phyloP scores from a whole-genome alignment of 495 filamentous ascomycete genomes.

The Parmelia sp. region DNA sequence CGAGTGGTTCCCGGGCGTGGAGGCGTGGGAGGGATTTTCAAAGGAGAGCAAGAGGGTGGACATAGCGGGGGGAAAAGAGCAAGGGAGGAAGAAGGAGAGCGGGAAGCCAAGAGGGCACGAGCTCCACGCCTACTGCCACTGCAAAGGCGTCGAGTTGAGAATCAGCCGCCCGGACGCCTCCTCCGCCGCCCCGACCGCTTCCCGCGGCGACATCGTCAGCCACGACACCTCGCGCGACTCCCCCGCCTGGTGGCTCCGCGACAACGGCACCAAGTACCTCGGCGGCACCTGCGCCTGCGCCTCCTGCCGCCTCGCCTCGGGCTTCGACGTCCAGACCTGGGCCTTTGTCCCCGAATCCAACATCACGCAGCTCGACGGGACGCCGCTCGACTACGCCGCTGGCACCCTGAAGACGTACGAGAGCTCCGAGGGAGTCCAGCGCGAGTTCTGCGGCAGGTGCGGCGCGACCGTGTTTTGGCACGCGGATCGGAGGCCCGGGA shows the following conservation, averaged over 20 bases:
- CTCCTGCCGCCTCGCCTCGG: constrained; percentile 44
- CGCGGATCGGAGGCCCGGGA: constrained; percentile 34
- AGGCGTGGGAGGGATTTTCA: constrained; percentile 23
- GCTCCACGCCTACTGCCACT: constrained; percentile 43
- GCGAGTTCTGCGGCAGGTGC: constrained; percentile 49
- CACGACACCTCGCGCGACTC: constrained; percentile 28
- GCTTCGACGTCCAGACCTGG: constrained; percentile 45
- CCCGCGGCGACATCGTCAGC: constrained; percentile 17
- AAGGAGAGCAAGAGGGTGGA: constrained; percentile 19
- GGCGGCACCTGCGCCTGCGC: constrained; percentile 44
- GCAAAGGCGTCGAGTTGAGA: constrained; percentile 42
- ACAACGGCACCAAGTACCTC: constrained; percentile 36
- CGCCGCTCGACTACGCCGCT: constrained; percentile 31
- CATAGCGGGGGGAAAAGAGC: constrained; percentile 12
- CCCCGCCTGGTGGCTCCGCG: constrained; percentile 37
- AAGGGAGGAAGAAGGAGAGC: neutral
- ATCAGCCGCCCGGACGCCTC: constrained; percentile 33
- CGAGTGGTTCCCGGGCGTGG: constrained; percentile 17
- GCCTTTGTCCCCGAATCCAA: constrained; percentile 31
- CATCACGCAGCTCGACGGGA: constrained; percentile 26
- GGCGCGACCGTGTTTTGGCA: constrained; percentile 48
- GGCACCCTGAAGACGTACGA: constrained; percentile 43
- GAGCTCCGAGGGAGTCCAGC: constrained; percentile 39
- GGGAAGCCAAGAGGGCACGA: constrained; percentile 14
- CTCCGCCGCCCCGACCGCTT: neutral